These are phyloP conservation scores for Copromyces sp. DNA, from an alignment of 495 filamentous ascomycete species.

Conservation along the genomic window DNA sequence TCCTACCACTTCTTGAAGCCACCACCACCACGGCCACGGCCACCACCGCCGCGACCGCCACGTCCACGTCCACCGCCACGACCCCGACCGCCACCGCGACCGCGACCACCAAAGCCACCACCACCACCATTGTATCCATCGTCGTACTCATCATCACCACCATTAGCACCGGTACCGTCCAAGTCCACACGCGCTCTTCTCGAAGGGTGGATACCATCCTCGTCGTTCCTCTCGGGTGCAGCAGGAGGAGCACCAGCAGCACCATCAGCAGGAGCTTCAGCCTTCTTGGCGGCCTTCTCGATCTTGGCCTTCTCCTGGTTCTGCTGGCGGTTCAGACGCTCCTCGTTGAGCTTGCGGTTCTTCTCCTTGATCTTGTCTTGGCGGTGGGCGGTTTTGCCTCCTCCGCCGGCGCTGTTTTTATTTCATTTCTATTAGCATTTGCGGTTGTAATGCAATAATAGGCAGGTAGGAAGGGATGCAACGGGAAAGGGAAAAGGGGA, in stretches of 20 bases:
- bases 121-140: not conserved
- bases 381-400: constrained; percentile 63
- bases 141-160: not conserved
- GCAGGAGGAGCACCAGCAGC: constrained; percentile 2
- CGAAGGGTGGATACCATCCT: constrained; percentile 21
- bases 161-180: constrained; percentile 2
- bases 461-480: not conserved
- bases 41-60: constrained; percentile 4
- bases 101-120: not conserved
- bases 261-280: constrained; percentile 4
- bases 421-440: no score
- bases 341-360: constrained; percentile 76
- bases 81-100: constrained; percentile 1
- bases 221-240: constrained; percentile 12
- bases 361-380: constrained; percentile 64
- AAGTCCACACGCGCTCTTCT: constrained; percentile 15
- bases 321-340: constrained; percentile 48
- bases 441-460: no score
- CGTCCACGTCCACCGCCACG: constrained; percentile 9
- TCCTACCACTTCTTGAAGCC: not conserved
- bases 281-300: constrained; percentile 37
- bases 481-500: not conserved
- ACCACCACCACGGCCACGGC: not conserved
- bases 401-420: constrained; percentile 57
- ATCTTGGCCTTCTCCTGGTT: constrained; percentile 41